Evolutionary conservation across 805 yeast species (phyloP), one percentile per base, ranked within the genome.

Genomic region (Yarrowia deformans): DNA sequence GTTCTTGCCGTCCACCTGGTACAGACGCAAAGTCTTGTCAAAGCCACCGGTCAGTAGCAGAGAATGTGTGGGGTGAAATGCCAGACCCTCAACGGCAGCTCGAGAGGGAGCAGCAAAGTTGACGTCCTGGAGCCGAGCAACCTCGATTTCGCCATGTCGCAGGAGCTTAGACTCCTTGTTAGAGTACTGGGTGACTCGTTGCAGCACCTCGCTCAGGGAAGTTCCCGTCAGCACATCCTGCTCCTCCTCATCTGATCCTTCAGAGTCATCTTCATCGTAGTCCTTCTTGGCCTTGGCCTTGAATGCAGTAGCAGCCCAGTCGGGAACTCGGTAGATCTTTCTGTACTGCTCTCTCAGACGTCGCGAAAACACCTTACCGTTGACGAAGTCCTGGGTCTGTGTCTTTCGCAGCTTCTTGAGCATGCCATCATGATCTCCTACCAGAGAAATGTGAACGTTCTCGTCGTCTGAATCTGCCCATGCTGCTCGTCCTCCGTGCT

Each of bases 401-500:
- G 85, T 77, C 58, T 83, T 82, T 74, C 97, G 86, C 73, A 95
- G 82, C 79, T 94, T 95, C 72, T 85, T 87, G 40, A 89, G 78
- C 72, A 85, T 86, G 72, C 89, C 88, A 0, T 88, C 80, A 13
- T 63, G 68, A 63, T 48, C 68, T 1, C 84, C 77, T 16, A 82
- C 75, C 39, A 95, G 78, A 1, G 95, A 85, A 8, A 94, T 83
- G 23, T 81, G 79, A 34, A 90, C 73, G 54, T 82, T 82, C 71
- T 93, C 98, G 77, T 95, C 99, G 75, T 93, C 98, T 70, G 96
- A 89, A 79, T 95, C 99, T 16, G 78, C 78, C 99, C 99, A 95
- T 1, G 88, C 92, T 23, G 83, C 85, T 42, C 72, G 74, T n/a
- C 73, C 77, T 16, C 76, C 79, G 7, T 76, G 79, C 18, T 72